Conservation (phyloP, 331 rosid species). For the Prunus yedoensis region DNA sequence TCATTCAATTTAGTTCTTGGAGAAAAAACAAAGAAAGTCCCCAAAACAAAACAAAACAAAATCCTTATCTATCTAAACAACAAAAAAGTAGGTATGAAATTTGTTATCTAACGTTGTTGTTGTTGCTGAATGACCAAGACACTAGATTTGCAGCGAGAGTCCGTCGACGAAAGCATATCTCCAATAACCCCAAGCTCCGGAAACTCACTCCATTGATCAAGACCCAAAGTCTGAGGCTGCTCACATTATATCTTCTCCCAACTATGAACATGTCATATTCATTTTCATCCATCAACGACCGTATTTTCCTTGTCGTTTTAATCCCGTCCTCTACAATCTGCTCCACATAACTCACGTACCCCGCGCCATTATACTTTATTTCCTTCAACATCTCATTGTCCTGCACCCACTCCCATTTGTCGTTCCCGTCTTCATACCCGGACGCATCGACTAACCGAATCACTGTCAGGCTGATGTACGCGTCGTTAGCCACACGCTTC, state of each 20-base stretch:
- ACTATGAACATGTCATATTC: conserved; percentile 25
- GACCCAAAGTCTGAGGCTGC: conserved; percentile 21
- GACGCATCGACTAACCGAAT: neutral
- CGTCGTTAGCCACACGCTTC: conserved; percentile 6
- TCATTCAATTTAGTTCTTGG: no score
- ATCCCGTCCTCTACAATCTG: conserved; percentile 24
- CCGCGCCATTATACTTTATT: neutral
- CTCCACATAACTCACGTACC: conserved; percentile 10
- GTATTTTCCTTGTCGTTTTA: neutral
- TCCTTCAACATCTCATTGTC: conserved; percentile 28
- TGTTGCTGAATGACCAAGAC: conserved; percentile 37
- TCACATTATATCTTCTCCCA: conserved; percentile 25
- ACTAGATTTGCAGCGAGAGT: conserved; percentile 7
- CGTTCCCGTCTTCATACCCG: neutral
- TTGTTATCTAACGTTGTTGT: neutral
- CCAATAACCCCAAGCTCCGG: conserved; percentile 37
- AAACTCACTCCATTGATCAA: conserved; percentile 36
- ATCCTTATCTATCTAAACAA: no score
- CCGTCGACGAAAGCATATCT: conserved; percentile 30
- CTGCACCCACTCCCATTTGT: conserved; percentile 22
- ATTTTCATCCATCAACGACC: conserved; percentile 12
- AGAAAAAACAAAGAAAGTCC: no score
- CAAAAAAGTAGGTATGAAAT: no score
- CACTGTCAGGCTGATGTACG: conserved; percentile 10
- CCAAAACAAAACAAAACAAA: no score